Evolutionary conservation across 805 yeast species (phyloP), one percentile per base, ranked within the genome.

Genomic region (Cyberlindnera euphorbiae): DNA sequence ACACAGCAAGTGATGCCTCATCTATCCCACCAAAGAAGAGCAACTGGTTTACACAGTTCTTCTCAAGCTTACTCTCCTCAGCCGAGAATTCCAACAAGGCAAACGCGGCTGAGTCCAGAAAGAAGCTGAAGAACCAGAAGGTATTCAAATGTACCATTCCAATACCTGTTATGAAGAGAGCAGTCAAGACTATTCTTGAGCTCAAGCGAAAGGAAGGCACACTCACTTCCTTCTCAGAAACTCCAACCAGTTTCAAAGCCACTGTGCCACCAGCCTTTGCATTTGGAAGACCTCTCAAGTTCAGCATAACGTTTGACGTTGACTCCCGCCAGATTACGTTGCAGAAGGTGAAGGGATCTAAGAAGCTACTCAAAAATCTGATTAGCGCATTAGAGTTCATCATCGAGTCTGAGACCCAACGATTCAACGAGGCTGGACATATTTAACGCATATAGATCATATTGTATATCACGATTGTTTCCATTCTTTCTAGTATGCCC

Each of bases 191-290:
- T 34, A 71, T 71, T 7, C 52, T 73, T 35, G 64, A 63, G 42
- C 53, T 72, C 49, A 70, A 71, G 47, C 56, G 62, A 36, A 62
- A 69, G 35, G 78, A 73, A 50, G 79, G 79, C 0, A 62, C 77
- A 3, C 61, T 73, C 17, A 67, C 66, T 11, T 63, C 62, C 3
- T 56, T 70, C 26, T 70, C 64, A 38, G 71, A 67, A 35, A 67
- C 63, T 36, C 62, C 64, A 42, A 66, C 71, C 5, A 44, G 62
- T 12, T 63, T 73, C 15, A 62, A 60, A 39, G 77, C 77, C 2
- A 56, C 61, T 13, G 63, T 73, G 12, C 76, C 78, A n/a, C 52
- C 70, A 11, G 60, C 62, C 26, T 69, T 56, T 46, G 66, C 74
- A 3, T 51, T 59, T 30, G 72, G 73, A 10, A 60, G 71, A 38